These are phyloP conservation scores for Triglochin maritima DNA, from an alignment of 106 monocot genomes.

Conservation along the genomic window DNA sequence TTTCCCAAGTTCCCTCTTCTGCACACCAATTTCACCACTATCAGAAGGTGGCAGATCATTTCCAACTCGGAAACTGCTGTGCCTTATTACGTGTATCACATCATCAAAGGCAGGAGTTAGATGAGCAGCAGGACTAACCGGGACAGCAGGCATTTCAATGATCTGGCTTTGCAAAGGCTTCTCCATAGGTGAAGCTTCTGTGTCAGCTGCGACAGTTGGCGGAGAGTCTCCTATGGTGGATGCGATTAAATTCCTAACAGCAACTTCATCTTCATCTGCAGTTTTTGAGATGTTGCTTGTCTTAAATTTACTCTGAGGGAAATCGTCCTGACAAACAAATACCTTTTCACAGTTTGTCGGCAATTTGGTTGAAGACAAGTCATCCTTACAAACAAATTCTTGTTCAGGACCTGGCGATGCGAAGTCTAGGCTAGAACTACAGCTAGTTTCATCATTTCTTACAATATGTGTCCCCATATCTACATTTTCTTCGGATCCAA, in stretches of 20 bases:
- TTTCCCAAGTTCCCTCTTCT: slow-evolving; percentile 38
- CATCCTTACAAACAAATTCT: slow-evolving; percentile 58
- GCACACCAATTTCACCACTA: slow-evolving; percentile 33
- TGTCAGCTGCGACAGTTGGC: slow-evolving; percentile 11
- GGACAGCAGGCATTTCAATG: slow-evolving; percentile 12
- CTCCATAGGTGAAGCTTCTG: slow-evolving; percentile 18
- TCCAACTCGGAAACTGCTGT: slow-evolving; percentile 85
- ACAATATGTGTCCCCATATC: slow-evolving; percentile 37
- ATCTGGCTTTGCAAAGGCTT: slow-evolving; percentile 24
- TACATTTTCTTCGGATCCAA: background rate
- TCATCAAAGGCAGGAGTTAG: slow-evolving; percentile 61
- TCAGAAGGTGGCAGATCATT: slow-evolving; percentile 48
- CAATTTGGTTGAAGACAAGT: slow-evolving; percentile 11
- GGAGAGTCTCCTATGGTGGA: slow-evolving; percentile 32
- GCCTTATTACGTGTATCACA: slow-evolving; percentile 81
- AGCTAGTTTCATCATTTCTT: slow-evolving; percentile 32
- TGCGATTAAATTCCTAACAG: slow-evolving; percentile 47
- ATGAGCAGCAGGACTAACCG: slow-evolving; percentile 16
- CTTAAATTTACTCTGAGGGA: slow-evolving; percentile 8
- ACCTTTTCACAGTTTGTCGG: slow-evolving; percentile 48
- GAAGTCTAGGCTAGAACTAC: slow-evolving; percentile 37
- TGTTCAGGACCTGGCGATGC: slow-evolving; percentile 46
- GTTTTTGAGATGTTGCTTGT: slow-evolving; percentile 7
- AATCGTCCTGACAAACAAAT: slow-evolving; percentile 52
- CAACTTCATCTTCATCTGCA: slow-evolving; percentile 38